Evolutionary conservation across 768 basidiomycete genomes (phyloP).

Genomic region (Collybia sordida): DNA sequence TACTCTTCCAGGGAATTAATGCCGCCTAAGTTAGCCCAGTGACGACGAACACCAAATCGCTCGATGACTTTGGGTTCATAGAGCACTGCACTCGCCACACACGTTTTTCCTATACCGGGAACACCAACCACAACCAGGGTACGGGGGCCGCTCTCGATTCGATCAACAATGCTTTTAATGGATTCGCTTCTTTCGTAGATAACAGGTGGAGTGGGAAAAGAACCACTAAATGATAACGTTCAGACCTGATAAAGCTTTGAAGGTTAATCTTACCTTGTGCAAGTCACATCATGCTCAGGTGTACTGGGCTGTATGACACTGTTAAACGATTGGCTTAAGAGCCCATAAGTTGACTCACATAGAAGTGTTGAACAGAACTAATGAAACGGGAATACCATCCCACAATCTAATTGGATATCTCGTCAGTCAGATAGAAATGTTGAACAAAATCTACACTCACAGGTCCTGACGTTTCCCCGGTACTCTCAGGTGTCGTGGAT

Average conservation of each 20-base stretch:
- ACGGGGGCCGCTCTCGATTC: not conserved
- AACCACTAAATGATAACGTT: not conserved
- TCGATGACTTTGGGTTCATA: constrained; percentile 2
- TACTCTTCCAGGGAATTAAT: not conserved
- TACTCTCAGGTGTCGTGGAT: too few relatives aligned
- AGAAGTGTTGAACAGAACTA: not conserved
- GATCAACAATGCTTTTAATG: not conserved
- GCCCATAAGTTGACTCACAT: not conserved
- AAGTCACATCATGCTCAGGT: not conserved
- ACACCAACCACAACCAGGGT: constrained; percentile 5
- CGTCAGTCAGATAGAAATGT: too few relatives aligned
- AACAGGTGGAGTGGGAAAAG: not conserved
- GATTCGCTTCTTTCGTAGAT: not conserved
- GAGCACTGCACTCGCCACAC: constrained; percentile 5
- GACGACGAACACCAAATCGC: constrained; percentile 1
- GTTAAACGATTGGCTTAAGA: not conserved
- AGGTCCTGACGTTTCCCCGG: too few relatives aligned
- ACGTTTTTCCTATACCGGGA: constrained; percentile 11
- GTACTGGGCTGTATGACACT: not conserved
- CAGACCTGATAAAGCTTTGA: not conserved
- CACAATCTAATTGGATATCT: not conserved
- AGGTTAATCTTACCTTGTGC: not conserved
- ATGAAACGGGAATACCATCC: not conserved
- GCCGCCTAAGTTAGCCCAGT: not conserved
- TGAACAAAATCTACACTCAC: too few relatives aligned